A percentile compares a stretch with the other conserved stretches of the same genome.
These are phyloP conservation scores for Pythium brassicae DNA, from an alignment of 352 stramenopile species.

Conservation along the genomic window DNA sequence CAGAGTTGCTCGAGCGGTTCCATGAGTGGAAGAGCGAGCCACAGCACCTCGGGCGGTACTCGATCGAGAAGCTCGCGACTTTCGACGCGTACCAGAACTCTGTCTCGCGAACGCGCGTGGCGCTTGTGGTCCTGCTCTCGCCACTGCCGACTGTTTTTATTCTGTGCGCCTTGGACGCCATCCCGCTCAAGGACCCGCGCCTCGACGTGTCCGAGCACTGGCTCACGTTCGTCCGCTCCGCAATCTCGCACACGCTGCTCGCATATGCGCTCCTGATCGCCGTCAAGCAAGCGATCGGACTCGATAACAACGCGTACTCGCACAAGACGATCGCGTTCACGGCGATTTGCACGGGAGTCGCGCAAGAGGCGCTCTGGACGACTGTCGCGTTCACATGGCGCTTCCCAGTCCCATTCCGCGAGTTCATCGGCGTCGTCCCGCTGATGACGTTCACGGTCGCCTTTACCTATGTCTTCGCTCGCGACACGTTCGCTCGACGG, in stretches of 20 bases:
- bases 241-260: conserved; percentile 13
- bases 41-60: conserved; percentile 14
- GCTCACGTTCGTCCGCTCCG: conserved; percentile 12
- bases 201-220: neutral
- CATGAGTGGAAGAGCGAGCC: conserved; percentile 4
- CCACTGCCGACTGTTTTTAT: conserved; percentile 12
- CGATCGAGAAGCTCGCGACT: conserved; percentile 25
- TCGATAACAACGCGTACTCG: conserved; percentile 10
- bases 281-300: conserved; percentile 10
- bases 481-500: conserved; percentile 8
- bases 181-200: conserved; percentile 11
- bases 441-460: conserved; percentile 4
- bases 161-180: conserved; percentile 7
- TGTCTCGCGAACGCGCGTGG: conserved; percentile 7
- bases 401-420: conserved; percentile 20
- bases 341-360: conserved; percentile 1
- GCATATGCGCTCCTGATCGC: conserved; percentile 14
- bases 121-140: conserved; percentile 12
- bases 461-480: conserved; percentile 12
- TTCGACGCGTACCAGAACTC: conserved; percentile 17
- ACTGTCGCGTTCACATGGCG: conserved; percentile 9
- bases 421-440: conserved; percentile 5
- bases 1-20: neutral
- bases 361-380: conserved; percentile 11
- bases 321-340: conserved; percentile 12